A percentile compares a stretch with the other conserved stretches of the same genome.
Evolutionary conservation across 805 yeast genomes (phyloP).

Genomic region (Cyberlindnera euphorbiiphila): DNA sequence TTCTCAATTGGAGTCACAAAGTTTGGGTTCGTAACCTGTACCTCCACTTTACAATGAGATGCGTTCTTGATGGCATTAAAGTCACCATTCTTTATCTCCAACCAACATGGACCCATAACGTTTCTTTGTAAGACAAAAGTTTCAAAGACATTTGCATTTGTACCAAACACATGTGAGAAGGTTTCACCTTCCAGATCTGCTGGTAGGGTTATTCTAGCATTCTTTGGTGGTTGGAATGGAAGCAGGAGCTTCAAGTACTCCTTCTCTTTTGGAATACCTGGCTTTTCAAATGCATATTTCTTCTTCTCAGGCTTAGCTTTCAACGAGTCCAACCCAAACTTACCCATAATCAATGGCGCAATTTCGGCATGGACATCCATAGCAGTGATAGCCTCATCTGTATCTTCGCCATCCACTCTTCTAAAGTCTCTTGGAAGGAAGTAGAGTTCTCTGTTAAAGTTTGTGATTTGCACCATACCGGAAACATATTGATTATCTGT

Average conservation of each 20-base stretch:
- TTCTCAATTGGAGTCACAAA: constrained; percentile 45
- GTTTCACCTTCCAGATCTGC: constrained; percentile 69
- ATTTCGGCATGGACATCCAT: constrained; percentile 78
- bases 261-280: constrained; percentile 72
- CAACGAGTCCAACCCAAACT: constrained; percentile 57
- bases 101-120: constrained; percentile 98
- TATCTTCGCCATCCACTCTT: constrained; percentile 39
- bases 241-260: constrained; percentile 76
- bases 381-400: constrained; percentile 40
- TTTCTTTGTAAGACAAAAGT: constrained; percentile 76
- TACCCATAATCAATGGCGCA: constrained; percentile 56
- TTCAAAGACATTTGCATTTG: constrained; percentile 72
- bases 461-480: constrained; percentile 70
- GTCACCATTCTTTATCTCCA: constrained; percentile 64
- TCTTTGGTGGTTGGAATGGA: constrained; percentile 67
- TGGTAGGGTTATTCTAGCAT: constrained; percentile 47
- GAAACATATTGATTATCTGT: constrained; percentile 59
- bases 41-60: constrained; percentile 80
- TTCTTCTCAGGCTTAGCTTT: constrained; percentile 67
- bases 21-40: constrained; percentile 48
- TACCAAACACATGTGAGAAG: constrained; percentile 76
- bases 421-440: constrained; percentile 69
- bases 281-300: constrained; percentile 86
- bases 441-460: constrained; percentile 65
- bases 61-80: constrained; percentile 55